A percentile compares a stretch with the other conserved stretches of the same genome.
Conservation (phyloP, 108 stramenopile genomes). For the Cyclotella cryptica region DNA sequence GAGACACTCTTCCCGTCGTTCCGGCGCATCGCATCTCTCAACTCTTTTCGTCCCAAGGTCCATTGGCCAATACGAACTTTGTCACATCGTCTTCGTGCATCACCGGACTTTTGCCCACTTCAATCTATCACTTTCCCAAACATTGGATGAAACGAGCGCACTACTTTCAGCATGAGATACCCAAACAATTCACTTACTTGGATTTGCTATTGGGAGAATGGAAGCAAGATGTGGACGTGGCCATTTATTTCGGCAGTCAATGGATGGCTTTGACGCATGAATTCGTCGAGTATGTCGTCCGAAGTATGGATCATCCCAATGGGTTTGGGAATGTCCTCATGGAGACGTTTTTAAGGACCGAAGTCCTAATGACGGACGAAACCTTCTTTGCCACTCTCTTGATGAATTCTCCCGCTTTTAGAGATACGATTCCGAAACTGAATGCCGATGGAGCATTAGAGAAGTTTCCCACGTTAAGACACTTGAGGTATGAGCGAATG, state of each 20-base stretch:
- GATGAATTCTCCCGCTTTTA: slow-evolving; percentile 66
- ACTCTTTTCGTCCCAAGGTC: slow-evolving; percentile 60
- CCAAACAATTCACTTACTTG: slow-evolving; percentile 47
- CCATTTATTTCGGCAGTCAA: slow-evolving; percentile 88
- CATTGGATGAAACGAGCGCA: slow-evolving; percentile 87
- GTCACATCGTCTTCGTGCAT: slow-evolving; percentile 82
- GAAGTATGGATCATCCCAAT: slow-evolving; percentile 59
- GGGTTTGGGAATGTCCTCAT: slow-evolving; percentile 68
- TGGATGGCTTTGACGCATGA: slow-evolving; percentile 85
- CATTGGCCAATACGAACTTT: slow-evolving; percentile 76
- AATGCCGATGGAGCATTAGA: slow-evolving; percentile 43
- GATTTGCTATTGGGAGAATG: slow-evolving; percentile 55
- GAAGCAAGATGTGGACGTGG: slow-evolving; percentile 36
- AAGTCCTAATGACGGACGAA: slow-evolving; percentile 89
- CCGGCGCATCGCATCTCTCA: slow-evolving; percentile 58
- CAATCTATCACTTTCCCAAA: slow-evolving; percentile 72
- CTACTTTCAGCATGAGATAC: slow-evolving; percentile 64
- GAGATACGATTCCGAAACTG: slow-evolving; percentile 66
- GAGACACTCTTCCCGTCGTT: slow-evolving; percentile 83
- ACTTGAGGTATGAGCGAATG: slow-evolving; percentile 90
- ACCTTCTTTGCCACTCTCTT: slow-evolving; percentile 87
- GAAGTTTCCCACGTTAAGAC: slow-evolving; percentile 51
- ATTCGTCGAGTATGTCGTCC: slow-evolving; percentile 68
- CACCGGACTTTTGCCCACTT: slow-evolving; percentile 83
- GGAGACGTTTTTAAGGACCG: slow-evolving; percentile 59